A percentile compares a stretch with the other conserved stretches of the same genome.
Conservation (phyloP, 129 eudicot species). For the Artemisia annua region DNA sequence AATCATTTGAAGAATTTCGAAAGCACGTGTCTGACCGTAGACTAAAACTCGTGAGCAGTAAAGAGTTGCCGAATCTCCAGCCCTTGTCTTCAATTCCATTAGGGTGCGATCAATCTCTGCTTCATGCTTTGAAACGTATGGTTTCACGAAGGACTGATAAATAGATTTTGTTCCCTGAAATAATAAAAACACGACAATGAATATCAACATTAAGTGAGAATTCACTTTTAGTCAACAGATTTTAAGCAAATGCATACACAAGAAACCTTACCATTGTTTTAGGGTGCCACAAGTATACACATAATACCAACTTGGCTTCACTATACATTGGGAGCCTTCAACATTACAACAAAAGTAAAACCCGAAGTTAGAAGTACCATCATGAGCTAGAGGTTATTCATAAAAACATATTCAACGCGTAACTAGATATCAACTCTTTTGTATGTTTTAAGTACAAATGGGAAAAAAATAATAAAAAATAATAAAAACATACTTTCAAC, state of each 20-base stretch:
- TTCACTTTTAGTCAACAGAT: neutral
- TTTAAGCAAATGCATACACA: neutral
- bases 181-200: neutral
- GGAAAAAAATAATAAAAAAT: too few species aligned
- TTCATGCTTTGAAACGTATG: constrained; percentile 81
- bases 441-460: neutral
- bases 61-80: constrained; percentile 68
- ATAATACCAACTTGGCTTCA: constrained; percentile 85
- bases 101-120: constrained; percentile 77
- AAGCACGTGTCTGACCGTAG: constrained; percentile 71
- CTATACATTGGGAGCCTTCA: constrained; percentile 88
- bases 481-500: neutral
- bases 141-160: constrained; percentile 72
- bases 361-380: neutral
- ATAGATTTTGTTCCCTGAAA: constrained; percentile 86
- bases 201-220: neutral
- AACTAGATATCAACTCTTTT: neutral
- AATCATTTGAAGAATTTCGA: constrained; percentile 75
- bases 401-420: neutral
- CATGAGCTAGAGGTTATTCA: neutral
- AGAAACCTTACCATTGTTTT: constrained; percentile 66
- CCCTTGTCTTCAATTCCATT: constrained; percentile 76
- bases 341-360: constrained; percentile 27
- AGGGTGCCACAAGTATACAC: constrained; percentile 84
- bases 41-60: constrained; percentile 58